Evolutionary conservation across 192 early-diverging fungal species (phyloP).

Genomic region (Diversispora epigaea): DNA sequence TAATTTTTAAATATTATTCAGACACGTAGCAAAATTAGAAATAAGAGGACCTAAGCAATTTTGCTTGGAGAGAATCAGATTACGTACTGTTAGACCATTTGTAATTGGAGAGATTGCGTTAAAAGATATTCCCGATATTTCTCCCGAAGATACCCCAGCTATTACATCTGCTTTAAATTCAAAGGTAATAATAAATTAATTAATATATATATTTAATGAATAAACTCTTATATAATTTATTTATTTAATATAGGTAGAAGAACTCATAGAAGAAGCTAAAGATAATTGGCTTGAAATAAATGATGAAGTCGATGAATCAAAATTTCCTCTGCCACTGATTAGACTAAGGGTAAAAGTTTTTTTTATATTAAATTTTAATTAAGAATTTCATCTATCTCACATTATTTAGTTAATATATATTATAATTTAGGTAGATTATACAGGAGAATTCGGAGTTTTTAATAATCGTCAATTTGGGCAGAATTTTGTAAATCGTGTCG

Average conservation of each 20-base stretch:
- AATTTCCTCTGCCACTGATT: slow-evolving; percentile 7
- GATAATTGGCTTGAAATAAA: slow-evolving; percentile 49
- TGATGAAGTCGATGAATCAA: background rate
- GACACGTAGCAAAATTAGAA: slow-evolving; percentile 54
- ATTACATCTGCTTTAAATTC: slow-evolving; percentile 55
- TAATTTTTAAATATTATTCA: background rate
- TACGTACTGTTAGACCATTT: slow-evolving; percentile 86
- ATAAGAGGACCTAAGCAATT: slow-evolving; percentile 65
- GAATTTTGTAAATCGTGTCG: background rate
- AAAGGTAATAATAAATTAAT: slow-evolving; percentile 40
- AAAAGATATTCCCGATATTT: slow-evolving; percentile 46
- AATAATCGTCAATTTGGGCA: background rate
- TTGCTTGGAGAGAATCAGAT: slow-evolving; percentile 68
- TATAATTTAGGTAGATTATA: background rate
- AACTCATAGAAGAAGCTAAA: slow-evolving; percentile 67
- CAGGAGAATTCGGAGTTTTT: background rate
- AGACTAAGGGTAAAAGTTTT: slow-evolving; percentile 20
- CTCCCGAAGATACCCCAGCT: slow-evolving; percentile 53
- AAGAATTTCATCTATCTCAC: background rate
- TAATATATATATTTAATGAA: background rate
- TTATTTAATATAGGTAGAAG: slow-evolving; percentile 43
- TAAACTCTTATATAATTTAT: background rate
- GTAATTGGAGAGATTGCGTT: slow-evolving; percentile 72
- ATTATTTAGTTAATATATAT: background rate
- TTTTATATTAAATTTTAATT: background rate